Conservation (phyloP, 2,329 filamentous ascomycete species). For the Neoarthrinium moseri region DNA sequence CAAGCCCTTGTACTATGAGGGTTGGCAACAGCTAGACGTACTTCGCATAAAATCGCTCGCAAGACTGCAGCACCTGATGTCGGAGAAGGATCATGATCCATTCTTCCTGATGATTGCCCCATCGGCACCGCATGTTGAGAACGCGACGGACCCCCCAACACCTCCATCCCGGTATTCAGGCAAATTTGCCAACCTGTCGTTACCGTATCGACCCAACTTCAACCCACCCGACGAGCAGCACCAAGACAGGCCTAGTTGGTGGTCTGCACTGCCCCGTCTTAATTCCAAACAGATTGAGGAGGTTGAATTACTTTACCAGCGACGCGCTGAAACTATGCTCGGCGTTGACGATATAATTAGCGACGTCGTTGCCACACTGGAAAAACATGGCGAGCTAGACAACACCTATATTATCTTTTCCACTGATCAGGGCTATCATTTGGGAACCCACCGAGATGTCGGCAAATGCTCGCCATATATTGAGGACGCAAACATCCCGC, state of each 20-base stretch:
- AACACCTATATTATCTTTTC: constrained; percentile 46
- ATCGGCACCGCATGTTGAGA: constrained; percentile 7
- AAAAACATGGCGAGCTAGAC: neutral
- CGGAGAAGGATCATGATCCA: neutral
- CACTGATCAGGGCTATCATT: constrained; percentile 60
- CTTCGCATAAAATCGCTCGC: neutral
- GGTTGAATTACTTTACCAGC: constrained; percentile 48
- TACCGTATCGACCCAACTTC: constrained; percentile 1
- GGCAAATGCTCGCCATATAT: neutral
- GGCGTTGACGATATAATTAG: constrained; percentile 43
- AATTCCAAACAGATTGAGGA: constrained; percentile 38
- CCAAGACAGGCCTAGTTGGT: constrained; percentile 18
- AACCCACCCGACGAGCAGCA: constrained; percentile 1
- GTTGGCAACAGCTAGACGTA: constrained; percentile 40
- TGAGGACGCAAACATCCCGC: constrained; percentile 1
- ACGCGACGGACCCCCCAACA: neutral
- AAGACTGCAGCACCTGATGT: neutral
- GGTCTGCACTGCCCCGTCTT: constrained; percentile 17
- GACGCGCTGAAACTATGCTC: constrained; percentile 41
- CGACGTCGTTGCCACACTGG: constrained; percentile 27
- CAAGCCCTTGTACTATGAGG: constrained; percentile 3
- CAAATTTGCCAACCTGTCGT: neutral
- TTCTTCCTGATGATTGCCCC: constrained; percentile 4
- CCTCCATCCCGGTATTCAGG: neutral
- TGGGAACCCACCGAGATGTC: constrained; percentile 50